Evolutionary conservation across 805 yeast species (phyloP).

Genomic region (Grigorovia humatica): DNA sequence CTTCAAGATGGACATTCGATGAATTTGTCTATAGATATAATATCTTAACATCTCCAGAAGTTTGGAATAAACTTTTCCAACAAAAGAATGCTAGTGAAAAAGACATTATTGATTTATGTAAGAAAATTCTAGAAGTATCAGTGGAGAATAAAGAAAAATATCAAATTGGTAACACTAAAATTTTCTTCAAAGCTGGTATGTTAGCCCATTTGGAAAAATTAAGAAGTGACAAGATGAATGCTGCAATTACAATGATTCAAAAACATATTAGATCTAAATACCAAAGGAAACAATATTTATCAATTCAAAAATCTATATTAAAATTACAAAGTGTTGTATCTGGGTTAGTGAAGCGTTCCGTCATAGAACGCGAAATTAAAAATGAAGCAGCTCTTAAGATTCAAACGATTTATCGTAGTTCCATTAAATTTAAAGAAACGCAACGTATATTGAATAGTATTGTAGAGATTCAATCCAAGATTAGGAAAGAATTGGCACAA

Average conservation of each 20-base stretch:
- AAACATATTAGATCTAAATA: constrained; percentile 61
- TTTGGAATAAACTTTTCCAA: constrained; percentile 53
- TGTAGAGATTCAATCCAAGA: constrained; percentile 38
- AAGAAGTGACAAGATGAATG: constrained; percentile 66
- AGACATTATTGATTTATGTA: constrained; percentile 54
- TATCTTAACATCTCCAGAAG: constrained; percentile 61
- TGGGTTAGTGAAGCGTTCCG: constrained; percentile 50
- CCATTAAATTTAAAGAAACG: constrained; percentile 34
- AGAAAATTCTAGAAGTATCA: constrained; percentile 52
- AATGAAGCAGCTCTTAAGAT: constrained; percentile 53
- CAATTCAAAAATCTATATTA: constrained; percentile 43
- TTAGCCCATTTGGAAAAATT: constrained; percentile 81
- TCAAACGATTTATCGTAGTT: constrained; percentile 59
- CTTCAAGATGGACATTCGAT: constrained; percentile 88
- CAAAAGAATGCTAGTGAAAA: constrained; percentile 38
- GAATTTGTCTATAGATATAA: constrained; percentile 89
- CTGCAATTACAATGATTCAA: constrained; percentile 77
- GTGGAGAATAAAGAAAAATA: constrained; percentile 60
- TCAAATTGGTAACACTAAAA: constrained; percentile 87
- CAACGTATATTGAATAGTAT: constrained; percentile 24
- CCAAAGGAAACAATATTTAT: constrained; percentile 52
- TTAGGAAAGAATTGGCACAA: constrained; percentile 46
- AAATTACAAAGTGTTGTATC: constrained; percentile 51
- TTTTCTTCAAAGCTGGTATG: constrained; percentile 95
- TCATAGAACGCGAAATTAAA: constrained; percentile 46